Percentiles rank a stretch among this genome's conserved stretches.
These are phyloP conservation scores for Epichloe aotearoae DNA, from an alignment of 2,329 filamentous ascomycete species.

Conservation along the genomic window DNA sequence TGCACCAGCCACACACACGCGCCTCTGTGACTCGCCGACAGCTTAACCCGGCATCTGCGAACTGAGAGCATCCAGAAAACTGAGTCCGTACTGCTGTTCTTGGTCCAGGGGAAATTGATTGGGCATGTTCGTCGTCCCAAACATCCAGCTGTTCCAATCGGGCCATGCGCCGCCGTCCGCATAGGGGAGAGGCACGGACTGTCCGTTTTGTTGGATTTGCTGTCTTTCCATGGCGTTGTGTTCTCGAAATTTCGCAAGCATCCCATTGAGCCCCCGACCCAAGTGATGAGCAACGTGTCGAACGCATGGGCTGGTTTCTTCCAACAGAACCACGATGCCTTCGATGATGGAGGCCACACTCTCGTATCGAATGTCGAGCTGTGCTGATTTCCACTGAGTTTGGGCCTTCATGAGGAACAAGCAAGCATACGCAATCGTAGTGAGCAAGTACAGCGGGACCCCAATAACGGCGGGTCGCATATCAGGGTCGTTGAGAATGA, in stretches of 20 bases:
- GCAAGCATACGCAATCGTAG: conserved; percentile 19
- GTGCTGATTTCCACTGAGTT: conserved; percentile 16
- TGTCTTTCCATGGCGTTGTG: conserved; percentile 6
- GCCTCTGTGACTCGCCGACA: neutral
- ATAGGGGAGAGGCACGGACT: conserved; percentile 1
- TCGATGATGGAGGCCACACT: conserved; percentile 17
- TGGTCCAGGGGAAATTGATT: conserved; percentile 9
- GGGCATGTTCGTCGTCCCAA: conserved; percentile 8
- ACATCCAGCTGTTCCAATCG: conserved; percentile 17
- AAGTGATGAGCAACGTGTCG: conserved; percentile 19
- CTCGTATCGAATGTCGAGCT: conserved; percentile 16
- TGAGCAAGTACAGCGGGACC: conserved; percentile 19
- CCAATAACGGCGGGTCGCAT: conserved; percentile 19
- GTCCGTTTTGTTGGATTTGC: conserved; percentile 1
- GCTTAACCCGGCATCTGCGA: conserved; percentile 14
- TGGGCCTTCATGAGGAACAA: conserved; percentile 21
- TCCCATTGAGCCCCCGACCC: conserved; percentile 15
- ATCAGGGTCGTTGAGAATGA: conserved; percentile 18
- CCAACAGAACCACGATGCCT: conserved; percentile 12
- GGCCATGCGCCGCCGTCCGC: neutral
- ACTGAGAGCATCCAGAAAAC: conserved; percentile 14
- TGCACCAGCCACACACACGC: neutral
- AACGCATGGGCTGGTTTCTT: conserved; percentile 13
- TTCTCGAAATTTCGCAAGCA: conserved; percentile 17
- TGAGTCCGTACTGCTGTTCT: conserved; percentile 12